Evolutionary conservation across 108 stramenopile species (phyloP).

Genomic region (Cyclotella sp.): DNA sequence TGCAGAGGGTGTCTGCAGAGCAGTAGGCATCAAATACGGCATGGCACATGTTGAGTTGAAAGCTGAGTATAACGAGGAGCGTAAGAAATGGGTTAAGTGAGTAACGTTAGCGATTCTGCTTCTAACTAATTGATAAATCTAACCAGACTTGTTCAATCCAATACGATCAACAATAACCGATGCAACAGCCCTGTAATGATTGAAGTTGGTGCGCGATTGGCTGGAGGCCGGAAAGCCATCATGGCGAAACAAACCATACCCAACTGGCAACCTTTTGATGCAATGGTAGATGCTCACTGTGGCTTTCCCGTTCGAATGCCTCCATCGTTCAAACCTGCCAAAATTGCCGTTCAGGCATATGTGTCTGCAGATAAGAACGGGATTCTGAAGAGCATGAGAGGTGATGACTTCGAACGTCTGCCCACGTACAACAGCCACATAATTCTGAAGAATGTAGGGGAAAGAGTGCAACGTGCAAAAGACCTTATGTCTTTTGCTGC

Average conservation of each 20-base stretch:
- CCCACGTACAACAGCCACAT: slow-evolving; percentile 46
- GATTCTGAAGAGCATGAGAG: slow-evolving; percentile 39
- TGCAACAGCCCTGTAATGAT: slow-evolving; percentile 54
- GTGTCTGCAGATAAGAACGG: slow-evolving; percentile 58
- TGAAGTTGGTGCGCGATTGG: slow-evolving; percentile 61
- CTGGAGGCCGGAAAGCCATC: slow-evolving; percentile 67
- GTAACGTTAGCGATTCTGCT: neutral
- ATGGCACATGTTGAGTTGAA: slow-evolving; percentile 61
- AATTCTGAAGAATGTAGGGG: slow-evolving; percentile 50
- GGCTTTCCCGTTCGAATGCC: slow-evolving; percentile 62
- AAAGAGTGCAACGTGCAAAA: slow-evolving; percentile 47
- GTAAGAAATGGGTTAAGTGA: slow-evolving; percentile 44
- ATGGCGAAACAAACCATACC: slow-evolving; percentile 60
- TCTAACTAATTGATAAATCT: no score
- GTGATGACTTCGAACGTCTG: slow-evolving; percentile 57
- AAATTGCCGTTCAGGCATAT: slow-evolving; percentile 48
- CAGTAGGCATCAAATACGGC: slow-evolving; percentile 70
- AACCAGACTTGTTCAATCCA: no score
- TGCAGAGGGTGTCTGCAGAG: slow-evolving; percentile 63
- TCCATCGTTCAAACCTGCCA: slow-evolving; percentile 52
- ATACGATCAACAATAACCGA: no score
- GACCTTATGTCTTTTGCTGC: slow-evolving; percentile 58
- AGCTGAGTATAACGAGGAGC: slow-evolving; percentile 37
- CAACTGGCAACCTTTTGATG: slow-evolving; percentile 61
- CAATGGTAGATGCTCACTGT: slow-evolving; percentile 67